Conservation (phyloP, 2,329 filamentous ascomycete genomes). For the Colletotrichum liriopes region DNA sequence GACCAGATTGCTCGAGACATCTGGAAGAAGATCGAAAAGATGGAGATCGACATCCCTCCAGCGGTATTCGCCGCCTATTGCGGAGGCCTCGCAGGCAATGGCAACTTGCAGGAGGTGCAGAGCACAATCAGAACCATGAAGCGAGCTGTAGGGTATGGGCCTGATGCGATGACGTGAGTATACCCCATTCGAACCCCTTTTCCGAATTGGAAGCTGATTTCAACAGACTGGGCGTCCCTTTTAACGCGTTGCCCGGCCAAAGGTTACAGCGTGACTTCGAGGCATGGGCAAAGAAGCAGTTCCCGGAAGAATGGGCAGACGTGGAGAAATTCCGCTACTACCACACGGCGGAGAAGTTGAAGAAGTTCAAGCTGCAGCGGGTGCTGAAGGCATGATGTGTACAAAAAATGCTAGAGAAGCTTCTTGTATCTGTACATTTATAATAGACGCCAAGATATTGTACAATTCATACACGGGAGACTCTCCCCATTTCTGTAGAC, state of each 20-base stretch:
- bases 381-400: conserved; percentile 64
- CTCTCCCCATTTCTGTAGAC: conserved; percentile 9
- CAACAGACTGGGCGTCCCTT: conserved; percentile 79
- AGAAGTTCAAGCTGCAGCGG: conserved; percentile 66
- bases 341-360: conserved; percentile 60
- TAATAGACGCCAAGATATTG: conserved; percentile 46
- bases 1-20: conserved; percentile 75
- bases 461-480: conserved; percentile 45
- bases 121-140: conserved; percentile 78
- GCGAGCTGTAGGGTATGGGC: conserved; percentile 74
- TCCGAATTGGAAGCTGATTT: conserved; percentile 16
- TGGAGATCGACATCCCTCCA: conserved; percentile 85
- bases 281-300: conserved; percentile 79
- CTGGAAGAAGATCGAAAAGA: conserved; percentile 78
- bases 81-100: conserved; percentile 82
- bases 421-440: conserved; percentile 45
- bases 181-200: background rate
- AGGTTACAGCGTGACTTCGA: conserved; percentile 80
- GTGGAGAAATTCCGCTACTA: conserved; percentile 70
- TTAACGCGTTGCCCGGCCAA: conserved; percentile 79
- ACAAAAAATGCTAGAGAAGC: conserved; percentile 47
- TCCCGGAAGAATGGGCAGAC: conserved; percentile 79
- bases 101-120: conserved; percentile 78
- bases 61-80: conserved; percentile 84
- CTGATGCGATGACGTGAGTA: conserved; percentile 81